phyloP scores from a whole-genome alignment of 768 basidiomycete species.

The Dioszegia aurantiaca region DNA sequence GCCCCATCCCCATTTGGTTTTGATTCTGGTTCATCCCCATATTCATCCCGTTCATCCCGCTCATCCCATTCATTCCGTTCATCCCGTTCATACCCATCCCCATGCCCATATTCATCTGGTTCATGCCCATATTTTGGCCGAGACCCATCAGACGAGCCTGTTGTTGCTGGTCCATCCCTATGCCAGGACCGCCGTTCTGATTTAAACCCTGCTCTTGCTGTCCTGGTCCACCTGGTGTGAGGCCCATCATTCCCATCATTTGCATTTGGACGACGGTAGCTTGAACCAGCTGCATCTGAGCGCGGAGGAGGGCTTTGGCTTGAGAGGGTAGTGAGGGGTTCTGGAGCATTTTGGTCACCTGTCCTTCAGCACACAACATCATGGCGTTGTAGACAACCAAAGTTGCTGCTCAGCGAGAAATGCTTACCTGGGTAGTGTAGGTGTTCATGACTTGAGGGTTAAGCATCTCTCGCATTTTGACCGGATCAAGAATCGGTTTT shows the following conservation, averaged over 20 bases:
- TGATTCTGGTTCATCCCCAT: constrained; percentile 9
- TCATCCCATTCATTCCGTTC: constrained; percentile 17
- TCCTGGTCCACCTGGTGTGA: constrained; percentile 17
- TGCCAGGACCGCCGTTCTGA: constrained; percentile 25
- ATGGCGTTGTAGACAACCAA: too few relatives aligned
- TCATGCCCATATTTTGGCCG: constrained; percentile 14
- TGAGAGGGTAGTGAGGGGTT: constrained; percentile 29
- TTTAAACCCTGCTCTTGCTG: constrained; percentile 25
- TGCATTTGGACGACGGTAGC: constrained; percentile 39
- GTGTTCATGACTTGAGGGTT: constrained; percentile 40
- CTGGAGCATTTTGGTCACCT: constrained; percentile 40
- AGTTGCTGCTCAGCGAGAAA: background rate
- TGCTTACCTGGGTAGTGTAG: constrained; percentile 41
- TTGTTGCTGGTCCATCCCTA: constrained; percentile 12
- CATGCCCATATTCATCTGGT: background rate
- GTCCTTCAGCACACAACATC: background rate
- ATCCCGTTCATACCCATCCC: constrained; percentile 19
- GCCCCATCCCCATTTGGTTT: constrained; percentile 6
- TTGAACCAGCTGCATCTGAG: constrained; percentile 34
- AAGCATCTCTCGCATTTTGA: constrained; percentile 36
- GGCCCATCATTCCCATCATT: constrained; percentile 22
- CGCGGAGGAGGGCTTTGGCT: constrained; percentile 20
- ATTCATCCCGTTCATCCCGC: constrained; percentile 18
- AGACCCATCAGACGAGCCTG: constrained; percentile 11
- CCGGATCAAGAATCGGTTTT: constrained; percentile 28